These are phyloP conservation scores for Neurospora sp. DNA, from an alignment of 495 filamentous ascomycete species.

Conservation along the genomic window DNA sequence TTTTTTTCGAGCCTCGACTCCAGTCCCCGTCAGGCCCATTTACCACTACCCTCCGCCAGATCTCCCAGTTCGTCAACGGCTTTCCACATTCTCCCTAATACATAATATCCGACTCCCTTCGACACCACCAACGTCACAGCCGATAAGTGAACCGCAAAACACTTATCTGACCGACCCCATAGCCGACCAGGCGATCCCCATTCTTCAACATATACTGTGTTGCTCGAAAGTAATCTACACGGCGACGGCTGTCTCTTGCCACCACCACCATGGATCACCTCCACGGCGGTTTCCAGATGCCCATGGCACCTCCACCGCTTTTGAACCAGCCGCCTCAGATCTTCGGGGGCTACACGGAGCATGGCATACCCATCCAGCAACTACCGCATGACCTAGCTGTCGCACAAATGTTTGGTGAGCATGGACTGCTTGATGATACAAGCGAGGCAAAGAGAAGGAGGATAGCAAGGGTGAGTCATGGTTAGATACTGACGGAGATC, in stretches of 20 bases:
- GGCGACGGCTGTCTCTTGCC: constrained; percentile 2
- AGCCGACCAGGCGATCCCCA: not conserved
- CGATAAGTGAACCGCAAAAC: not conserved
- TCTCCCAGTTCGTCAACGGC: not conserved
- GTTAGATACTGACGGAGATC: not conserved
- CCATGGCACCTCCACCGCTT: constrained; percentile 45
- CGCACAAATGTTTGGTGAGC: constrained; percentile 54
- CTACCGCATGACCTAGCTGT: constrained; percentile 43
- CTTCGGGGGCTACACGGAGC: constrained; percentile 50
- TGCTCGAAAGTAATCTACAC: not conserved
- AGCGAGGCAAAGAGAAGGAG: constrained; percentile 85
- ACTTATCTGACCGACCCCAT: not conserved
- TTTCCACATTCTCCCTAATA: not conserved
- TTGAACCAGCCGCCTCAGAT: constrained; percentile 61
- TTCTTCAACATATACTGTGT: not conserved
- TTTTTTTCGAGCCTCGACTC: not conserved
- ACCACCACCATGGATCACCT: constrained; percentile 36
- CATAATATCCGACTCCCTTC: not conserved
- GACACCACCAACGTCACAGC: not conserved
- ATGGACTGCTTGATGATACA: constrained; percentile 50
- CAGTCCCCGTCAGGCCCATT: not conserved
- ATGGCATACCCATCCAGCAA: constrained; percentile 46
- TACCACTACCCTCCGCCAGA: not conserved
- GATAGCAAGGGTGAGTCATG: constrained; percentile 67
- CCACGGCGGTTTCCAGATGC: constrained; percentile 39